Conservation (phyloP, 371 early-diverging fungal genomes). For the Lichtheimia corymbifera region DNA sequence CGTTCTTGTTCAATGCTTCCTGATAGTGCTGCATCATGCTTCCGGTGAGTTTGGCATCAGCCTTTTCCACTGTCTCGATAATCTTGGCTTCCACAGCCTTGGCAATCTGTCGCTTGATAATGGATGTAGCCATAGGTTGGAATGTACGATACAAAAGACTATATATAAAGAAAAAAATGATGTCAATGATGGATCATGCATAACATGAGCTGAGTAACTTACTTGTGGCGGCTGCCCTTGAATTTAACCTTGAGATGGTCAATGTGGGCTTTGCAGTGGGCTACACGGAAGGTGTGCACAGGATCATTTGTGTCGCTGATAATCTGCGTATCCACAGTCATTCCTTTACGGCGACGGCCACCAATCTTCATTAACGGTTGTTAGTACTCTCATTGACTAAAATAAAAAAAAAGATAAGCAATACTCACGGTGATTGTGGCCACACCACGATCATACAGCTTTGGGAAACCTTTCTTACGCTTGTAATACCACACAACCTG, state of each 20-base stretch:
- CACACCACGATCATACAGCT: conserved; percentile 59
- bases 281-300: conserved; percentile 29
- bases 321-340: conserved; percentile 37
- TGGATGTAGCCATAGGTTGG: conserved; percentile 49
- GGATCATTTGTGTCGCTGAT: conserved; percentile 31
- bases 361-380: conserved; percentile 29
- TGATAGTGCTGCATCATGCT: conserved; percentile 21
- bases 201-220: conserved; percentile 9
- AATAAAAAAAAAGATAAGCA: neutral
- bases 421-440: conserved; percentile 36
- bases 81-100: conserved; percentile 50
- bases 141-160: conserved; percentile 47
- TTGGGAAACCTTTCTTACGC: conserved; percentile 58
- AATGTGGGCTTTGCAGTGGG: conserved; percentile 38
- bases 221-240: conserved; percentile 47
- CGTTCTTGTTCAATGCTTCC: conserved; percentile 8
- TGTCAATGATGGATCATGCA: neutral
- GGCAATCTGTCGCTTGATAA: conserved; percentile 49
- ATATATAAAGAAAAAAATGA: neutral
- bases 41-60: conserved; percentile 38
- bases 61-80: conserved; percentile 25
- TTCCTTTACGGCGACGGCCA: conserved; percentile 51
- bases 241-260: conserved; percentile 55
- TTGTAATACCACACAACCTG: conserved; percentile 60
- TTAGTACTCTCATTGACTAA: neutral